phyloP scores from a whole-genome alignment of 2,329 filamentous ascomycete species.

The Monilinia polystroma region DNA sequence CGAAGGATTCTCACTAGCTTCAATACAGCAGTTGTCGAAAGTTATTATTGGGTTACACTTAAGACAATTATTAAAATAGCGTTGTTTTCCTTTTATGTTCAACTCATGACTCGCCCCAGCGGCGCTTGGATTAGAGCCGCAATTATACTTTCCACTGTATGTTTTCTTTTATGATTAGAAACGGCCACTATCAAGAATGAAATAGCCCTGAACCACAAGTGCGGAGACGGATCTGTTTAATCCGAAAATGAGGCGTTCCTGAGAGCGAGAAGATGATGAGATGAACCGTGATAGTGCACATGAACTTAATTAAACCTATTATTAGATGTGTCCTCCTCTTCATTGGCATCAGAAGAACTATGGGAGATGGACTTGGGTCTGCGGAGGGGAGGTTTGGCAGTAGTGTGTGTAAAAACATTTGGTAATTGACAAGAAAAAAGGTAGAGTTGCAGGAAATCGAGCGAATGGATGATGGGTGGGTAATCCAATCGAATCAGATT shows the following conservation, averaged over 20 bases:
- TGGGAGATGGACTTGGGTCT: background rate
- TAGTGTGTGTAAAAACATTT: background rate
- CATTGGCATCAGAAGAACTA: background rate
- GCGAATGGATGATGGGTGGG: background rate
- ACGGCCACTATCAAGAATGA: conserved; percentile 8
- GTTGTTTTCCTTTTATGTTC: background rate
- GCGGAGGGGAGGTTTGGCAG: background rate
- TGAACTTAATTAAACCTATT: too few relatives aligned
- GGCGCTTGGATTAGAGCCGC: conserved; percentile 8
- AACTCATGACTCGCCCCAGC: background rate
- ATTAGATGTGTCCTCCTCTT: too few relatives aligned
- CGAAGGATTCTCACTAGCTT: background rate
- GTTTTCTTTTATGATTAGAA: conserved; percentile 3
- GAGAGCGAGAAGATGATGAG: background rate
- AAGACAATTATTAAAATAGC: background rate
- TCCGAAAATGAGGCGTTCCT: conserved; percentile 3
- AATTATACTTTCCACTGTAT: background rate
- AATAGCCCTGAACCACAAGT: background rate
- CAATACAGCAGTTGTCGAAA: background rate
- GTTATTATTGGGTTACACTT: background rate
- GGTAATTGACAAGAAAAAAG: background rate
- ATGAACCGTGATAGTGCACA: background rate
- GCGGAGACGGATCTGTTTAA: conserved; percentile 1
- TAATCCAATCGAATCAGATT: background rate
- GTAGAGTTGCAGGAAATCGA: background rate